Base-by-base conservation (phyloP, 1,284 basidiomycete species). In the Tilletia caries region DNA sequence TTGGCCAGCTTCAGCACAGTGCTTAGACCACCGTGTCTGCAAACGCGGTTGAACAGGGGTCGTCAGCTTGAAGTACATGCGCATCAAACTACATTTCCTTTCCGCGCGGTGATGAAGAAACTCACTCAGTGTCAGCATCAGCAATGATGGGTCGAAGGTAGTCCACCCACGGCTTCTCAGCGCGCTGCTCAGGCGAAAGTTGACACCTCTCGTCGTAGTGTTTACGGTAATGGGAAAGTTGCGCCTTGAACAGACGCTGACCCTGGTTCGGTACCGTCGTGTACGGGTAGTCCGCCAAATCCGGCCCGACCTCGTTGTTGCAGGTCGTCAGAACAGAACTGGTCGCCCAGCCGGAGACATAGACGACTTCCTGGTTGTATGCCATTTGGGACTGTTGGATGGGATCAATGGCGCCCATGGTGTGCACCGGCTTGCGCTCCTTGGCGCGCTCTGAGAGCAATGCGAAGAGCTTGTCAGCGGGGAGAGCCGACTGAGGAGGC, bases 311-410 rank as follows among this genome's bases (percentile, higher is more conserved):
- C 85, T 98, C 96, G 81, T 98, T 95, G 80, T 89, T 92, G 34
- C 90, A 91, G 1, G 94, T 96, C 44, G 81, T 83, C 32, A 83
- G 73, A 18, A 83, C 81, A 29, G 92, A 93, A 66, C 93, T 87
- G 69, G 94, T 88, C 71, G 94, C 97, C 95, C 95, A 99, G 32
- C 95, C 95, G 48, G 93, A 96, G 32, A 99, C 88, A 83, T 98
- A 98, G 64, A 98, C 91, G 27, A 93, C 91, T 82, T 98, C 93
- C 80, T 96, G 92, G 84, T 94, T 89, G 79, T 88, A 88, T 8
- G 94, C 96, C 94, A 98, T 97, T 85, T 99, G 95, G 0, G 93
- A 93, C 90, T 94, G 92, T 85, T 95, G 93, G 2, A 94, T 88
- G 0, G 93, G 93, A 82, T 95, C 93, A 72, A 95, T 79, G 44